Percentiles rank a stretch among this genome's conserved stretches.
Evolutionary conservation across 1,284 basidiomycete genomes (phyloP).

Genomic region (Moesziomyces sp.): DNA sequence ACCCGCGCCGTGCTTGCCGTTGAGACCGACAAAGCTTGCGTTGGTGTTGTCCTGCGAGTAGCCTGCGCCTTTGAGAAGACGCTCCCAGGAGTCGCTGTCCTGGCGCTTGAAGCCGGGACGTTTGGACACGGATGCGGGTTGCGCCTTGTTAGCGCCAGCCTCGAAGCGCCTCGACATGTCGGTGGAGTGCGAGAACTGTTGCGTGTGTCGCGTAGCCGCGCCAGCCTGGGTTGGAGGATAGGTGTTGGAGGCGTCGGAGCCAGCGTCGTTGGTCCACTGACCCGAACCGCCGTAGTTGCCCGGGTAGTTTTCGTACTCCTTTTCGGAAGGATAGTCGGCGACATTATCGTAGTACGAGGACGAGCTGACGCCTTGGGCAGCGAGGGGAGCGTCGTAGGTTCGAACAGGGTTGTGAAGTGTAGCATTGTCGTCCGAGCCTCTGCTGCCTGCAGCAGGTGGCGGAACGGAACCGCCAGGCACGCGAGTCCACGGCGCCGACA

Average conservation of each 20-base stretch:
- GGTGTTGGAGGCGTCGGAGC: slow-evolving; percentile 23
- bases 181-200: slow-evolving; percentile 23
- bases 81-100: slow-evolving; percentile 52
- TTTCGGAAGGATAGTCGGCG: slow-evolving; percentile 34
- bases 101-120: slow-evolving; percentile 31
- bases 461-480: slow-evolving; percentile 28
- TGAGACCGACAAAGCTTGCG: slow-evolving; percentile 48
- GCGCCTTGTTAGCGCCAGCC: slow-evolving; percentile 10
- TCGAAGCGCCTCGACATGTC: slow-evolving; percentile 22
- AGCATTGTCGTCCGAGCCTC: slow-evolving; percentile 29
- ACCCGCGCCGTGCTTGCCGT: slow-evolving; percentile 12
- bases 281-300: slow-evolving; percentile 31
- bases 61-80: slow-evolving; percentile 46
- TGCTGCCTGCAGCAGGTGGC: not conserved
- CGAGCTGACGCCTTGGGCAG: slow-evolving; percentile 23
- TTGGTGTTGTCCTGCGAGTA: slow-evolving; percentile 39
- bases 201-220: slow-evolving; percentile 5
- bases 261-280: slow-evolving; percentile 32
- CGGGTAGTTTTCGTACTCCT: slow-evolving; percentile 33
- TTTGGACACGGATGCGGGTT: slow-evolving; percentile 9
- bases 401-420: slow-evolving; percentile 19
- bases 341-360: slow-evolving; percentile 32
- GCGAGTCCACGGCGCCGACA: slow-evolving; percentile 44
- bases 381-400: slow-evolving; percentile 38
- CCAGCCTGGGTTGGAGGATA: slow-evolving; percentile 18